Conservation (phyloP, 2,329 filamentous ascomycete genomes). For the Xylaria sp. region DNA sequence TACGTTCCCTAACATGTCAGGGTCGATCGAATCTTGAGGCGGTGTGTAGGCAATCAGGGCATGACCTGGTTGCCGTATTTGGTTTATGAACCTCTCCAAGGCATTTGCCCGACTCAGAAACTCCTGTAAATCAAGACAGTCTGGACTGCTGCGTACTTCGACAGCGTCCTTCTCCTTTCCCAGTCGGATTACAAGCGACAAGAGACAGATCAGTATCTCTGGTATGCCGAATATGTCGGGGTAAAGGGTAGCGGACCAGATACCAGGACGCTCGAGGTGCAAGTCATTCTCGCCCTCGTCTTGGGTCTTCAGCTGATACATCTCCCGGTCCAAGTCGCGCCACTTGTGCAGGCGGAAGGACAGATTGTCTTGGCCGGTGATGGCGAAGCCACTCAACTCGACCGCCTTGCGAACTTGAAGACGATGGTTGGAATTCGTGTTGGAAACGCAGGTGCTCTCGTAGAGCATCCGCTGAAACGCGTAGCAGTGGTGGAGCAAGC, state of each 20-base stretch:
- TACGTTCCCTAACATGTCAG: constrained; percentile 34
- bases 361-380: constrained; percentile 32
- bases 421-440: constrained; percentile 20
- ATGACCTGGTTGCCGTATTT: constrained; percentile 1
- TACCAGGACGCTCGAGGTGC: constrained; percentile 33
- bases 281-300: constrained; percentile 42
- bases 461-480: constrained; percentile 43
- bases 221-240: constrained; percentile 46
- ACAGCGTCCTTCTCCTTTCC: constrained; percentile 40
- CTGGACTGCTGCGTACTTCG: constrained; percentile 16
- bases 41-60: constrained; percentile 2
- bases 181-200: constrained; percentile 42
- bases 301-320: constrained; percentile 37
- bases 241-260: constrained; percentile 43
- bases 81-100: constrained; percentile 38
- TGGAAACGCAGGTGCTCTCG: constrained; percentile 40
- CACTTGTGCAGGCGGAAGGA: constrained; percentile 37
- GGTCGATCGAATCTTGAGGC: constrained; percentile 1
- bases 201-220: constrained; percentile 38
- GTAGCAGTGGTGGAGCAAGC: constrained; percentile 47
- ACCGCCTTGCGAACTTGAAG: constrained; percentile 22
- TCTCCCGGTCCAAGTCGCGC: constrained; percentile 37
- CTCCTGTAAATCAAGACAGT: constrained; percentile 30
- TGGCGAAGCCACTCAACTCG: constrained; percentile 20
- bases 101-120: constrained; percentile 39